Conservation (phyloP, 257 asterid species). For the Schizonepeta tenuifolia region DNA sequence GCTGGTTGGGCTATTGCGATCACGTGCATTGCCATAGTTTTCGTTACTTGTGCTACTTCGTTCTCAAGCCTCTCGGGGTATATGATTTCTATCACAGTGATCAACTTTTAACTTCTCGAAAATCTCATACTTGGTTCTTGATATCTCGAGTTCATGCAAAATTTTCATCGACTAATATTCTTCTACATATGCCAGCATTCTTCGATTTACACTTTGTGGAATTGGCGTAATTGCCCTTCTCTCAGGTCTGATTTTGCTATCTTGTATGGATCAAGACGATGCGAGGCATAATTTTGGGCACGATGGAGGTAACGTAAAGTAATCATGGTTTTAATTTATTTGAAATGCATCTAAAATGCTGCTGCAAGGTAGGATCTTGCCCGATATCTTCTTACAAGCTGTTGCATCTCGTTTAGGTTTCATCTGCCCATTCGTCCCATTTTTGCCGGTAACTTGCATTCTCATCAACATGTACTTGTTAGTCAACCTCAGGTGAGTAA, state of each 20-base stretch:
- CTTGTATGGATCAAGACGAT: constrained; percentile 78
- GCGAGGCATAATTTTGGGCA: constrained; percentile 88
- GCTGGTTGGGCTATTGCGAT: constrained; percentile 89
- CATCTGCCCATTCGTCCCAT: constrained; percentile 88
- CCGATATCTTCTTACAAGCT: background rate
- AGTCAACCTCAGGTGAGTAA: constrained; percentile 87
- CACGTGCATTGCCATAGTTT: constrained; percentile 69
- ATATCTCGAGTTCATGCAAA: background rate
- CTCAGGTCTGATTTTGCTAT: constrained; percentile 62
- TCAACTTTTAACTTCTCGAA: background rate
- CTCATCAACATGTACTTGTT: constrained; percentile 87
- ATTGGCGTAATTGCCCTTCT: constrained; percentile 64
- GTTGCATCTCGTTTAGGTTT: constrained; percentile 63
- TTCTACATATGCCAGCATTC: constrained; percentile 53
- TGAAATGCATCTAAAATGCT: background rate
- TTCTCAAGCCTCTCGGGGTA: constrained; percentile 61
- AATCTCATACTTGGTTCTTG: background rate
- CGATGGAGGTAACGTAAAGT: constrained; percentile 67
- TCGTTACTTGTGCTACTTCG: constrained; percentile 80
- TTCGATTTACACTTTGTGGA: constrained; percentile 64
- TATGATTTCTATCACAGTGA: constrained; percentile 17
- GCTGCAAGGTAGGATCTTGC: constrained; percentile 5
- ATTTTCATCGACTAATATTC: constrained; percentile 10
- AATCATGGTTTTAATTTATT: background rate
- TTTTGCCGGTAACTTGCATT: constrained; percentile 79